These are phyloP conservation scores for Mucor ambiguus DNA, from an alignment of 371 early-diverging fungal species.

Conservation along the genomic window DNA sequence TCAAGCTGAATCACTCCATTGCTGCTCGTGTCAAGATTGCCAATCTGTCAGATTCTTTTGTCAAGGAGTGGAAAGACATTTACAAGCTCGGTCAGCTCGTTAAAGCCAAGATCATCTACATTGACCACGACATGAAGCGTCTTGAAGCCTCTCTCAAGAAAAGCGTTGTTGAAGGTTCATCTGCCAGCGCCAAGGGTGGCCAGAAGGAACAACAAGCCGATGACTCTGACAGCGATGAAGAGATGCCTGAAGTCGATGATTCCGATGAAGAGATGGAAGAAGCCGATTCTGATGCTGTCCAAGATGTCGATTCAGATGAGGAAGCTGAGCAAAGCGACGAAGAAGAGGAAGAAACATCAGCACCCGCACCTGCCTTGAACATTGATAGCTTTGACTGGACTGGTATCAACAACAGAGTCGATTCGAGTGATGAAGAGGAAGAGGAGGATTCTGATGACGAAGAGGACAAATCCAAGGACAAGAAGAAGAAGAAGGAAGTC, in stretches of 20 bases:
- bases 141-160: slow-evolving; percentile 67
- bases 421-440: slow-evolving; percentile 36
- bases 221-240: slow-evolving; percentile 48
- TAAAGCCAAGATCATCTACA: slow-evolving; percentile 69
- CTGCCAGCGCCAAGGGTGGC: slow-evolving; percentile 33
- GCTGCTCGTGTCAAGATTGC: slow-evolving; percentile 84
- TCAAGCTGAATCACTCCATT: slow-evolving; percentile 65
- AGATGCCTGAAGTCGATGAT: slow-evolving; percentile 41
- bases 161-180: slow-evolving; percentile 34
- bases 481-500: slow-evolving; percentile 54
- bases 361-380: slow-evolving; percentile 35
- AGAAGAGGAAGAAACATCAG: slow-evolving; percentile 46
- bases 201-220: slow-evolving; percentile 33
- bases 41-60: slow-evolving; percentile 84
- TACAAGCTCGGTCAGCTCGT: slow-evolving; percentile 80
- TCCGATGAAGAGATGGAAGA: slow-evolving; percentile 47
- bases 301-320: slow-evolving; percentile 24
- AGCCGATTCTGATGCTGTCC: slow-evolving; percentile 42
- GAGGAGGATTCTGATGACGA: slow-evolving; percentile 47
- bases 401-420: slow-evolving; percentile 43
- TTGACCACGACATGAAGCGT: slow-evolving; percentile 59
- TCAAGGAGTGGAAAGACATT: slow-evolving; percentile 78
- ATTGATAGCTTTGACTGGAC: slow-evolving; percentile 67
- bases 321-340: slow-evolving; percentile 56
- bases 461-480: slow-evolving; percentile 46